These are phyloP conservation scores for Acer campestre DNA, from an alignment of 345 rosid genomes.

Conservation along the genomic window DNA sequence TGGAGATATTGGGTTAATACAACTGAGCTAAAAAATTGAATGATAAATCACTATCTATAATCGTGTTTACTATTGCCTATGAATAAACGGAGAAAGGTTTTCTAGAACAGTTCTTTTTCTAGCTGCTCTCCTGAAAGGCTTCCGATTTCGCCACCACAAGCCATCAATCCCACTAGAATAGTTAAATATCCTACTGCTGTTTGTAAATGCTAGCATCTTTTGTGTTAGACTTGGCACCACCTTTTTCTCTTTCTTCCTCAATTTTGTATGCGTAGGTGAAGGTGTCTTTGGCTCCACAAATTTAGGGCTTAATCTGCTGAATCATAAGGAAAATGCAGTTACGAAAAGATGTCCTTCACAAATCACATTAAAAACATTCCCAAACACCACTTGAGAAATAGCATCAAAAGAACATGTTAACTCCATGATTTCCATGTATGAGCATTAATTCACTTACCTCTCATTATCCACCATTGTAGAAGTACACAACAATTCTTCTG, in stretches of 20 bases:
- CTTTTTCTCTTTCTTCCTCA: slow-evolving; percentile 22
- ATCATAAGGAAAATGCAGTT: slow-evolving; percentile 8
- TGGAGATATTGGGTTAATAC: slow-evolving; percentile 12
- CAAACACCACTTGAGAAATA: neutral
- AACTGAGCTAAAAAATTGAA: slow-evolving; percentile 42
- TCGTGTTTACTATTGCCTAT: slow-evolving; percentile 23
- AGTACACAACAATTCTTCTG: slow-evolving; percentile 21
- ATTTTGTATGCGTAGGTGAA: slow-evolving; percentile 39
- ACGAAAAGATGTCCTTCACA: neutral
- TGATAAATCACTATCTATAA: slow-evolving; percentile 21
- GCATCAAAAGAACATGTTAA: neutral
- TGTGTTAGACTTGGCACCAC: slow-evolving; percentile 14
- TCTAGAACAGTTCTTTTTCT: slow-evolving; percentile 52
- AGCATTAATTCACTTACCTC: slow-evolving; percentile 42
- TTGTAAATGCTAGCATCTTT: slow-evolving; percentile 17
- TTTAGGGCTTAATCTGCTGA: slow-evolving; percentile 41
- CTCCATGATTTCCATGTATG: neutral
- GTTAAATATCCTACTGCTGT: slow-evolving; percentile 6
- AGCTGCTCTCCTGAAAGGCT: slow-evolving; percentile 67
- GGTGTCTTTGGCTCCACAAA: slow-evolving; percentile 64
- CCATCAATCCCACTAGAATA: slow-evolving; percentile 35
- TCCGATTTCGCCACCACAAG: slow-evolving; percentile 67
- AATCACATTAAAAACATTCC: neutral
- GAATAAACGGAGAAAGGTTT: slow-evolving; percentile 53
- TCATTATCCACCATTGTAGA: slow-evolving; percentile 32